phyloP scores from a whole-genome alignment of 1,284 basidiomycete species.

The Stereum hirsutum region DNA sequence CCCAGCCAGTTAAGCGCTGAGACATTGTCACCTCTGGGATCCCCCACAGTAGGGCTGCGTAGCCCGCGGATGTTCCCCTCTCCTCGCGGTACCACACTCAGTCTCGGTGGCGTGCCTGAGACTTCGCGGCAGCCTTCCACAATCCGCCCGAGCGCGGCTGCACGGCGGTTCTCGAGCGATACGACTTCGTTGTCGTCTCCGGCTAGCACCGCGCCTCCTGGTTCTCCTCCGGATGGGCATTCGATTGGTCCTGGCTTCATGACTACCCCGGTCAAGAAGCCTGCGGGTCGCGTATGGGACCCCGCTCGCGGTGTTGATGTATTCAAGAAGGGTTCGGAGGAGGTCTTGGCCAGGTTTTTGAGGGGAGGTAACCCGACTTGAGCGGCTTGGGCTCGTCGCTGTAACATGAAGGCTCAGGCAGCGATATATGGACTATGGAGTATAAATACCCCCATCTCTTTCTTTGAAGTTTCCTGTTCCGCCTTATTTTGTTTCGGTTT shows the following conservation, averaged over 20 bases:
- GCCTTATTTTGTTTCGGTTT: too few species aligned
- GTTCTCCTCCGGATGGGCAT: slow-evolving; percentile 16
- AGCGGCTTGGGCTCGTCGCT: too few species aligned
- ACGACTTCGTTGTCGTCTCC: slow-evolving; percentile 33
- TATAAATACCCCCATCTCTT: too few species aligned
- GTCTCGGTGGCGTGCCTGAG: slow-evolving; percentile 7
- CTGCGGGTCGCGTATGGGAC: slow-evolving; percentile 59
- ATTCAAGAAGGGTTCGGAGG: slow-evolving; percentile 77
- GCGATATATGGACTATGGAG: too few species aligned
- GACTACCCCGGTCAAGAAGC: slow-evolving; percentile 15
- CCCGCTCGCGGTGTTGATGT: slow-evolving; percentile 71
- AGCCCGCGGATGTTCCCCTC: slow-evolving; percentile 22
- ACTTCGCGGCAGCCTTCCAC: slow-evolving; percentile 11
- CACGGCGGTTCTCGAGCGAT: slow-evolving; percentile 23
- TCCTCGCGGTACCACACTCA: slow-evolving; percentile 17
- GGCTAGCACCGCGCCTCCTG: slow-evolving; percentile 33
- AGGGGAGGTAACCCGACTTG: too few species aligned
- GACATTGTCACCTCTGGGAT: slow-evolving; percentile 20
- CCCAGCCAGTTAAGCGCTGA: too few species aligned
- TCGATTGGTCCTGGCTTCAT: slow-evolving; percentile 13
- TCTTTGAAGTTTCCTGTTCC: too few species aligned
- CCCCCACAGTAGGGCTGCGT: slow-evolving; percentile 22
- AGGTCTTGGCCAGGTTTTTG: slow-evolving; percentile 72
- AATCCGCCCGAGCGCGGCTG: too few species aligned
- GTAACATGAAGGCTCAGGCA: too few species aligned